Evolutionary conservation across 805 yeast genomes (phyloP), one percentile per base, ranked within the genome.

Genomic region (Cyberlindnera japonica): DNA sequence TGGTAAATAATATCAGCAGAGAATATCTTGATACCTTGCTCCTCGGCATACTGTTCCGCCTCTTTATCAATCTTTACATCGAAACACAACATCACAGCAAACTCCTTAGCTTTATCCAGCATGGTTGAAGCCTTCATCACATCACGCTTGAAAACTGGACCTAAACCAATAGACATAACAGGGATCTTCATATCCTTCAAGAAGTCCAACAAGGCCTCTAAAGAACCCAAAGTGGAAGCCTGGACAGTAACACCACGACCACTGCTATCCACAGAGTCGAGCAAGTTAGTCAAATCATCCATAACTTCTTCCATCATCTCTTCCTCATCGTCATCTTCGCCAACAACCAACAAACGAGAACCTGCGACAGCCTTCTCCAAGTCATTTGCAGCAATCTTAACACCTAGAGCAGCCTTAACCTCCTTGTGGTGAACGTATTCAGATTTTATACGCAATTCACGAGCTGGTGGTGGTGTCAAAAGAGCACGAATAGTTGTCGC

Each of bases 341-440:
- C 96, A 50, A 90, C 97, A 55, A 91, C 91, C 48, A 93, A 69
- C 64, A 93, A 72, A 62, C 99, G 78, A 18, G 99, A 93, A 69
- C 99, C 99, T 34, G 99, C 97, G 61, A 93, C 96, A 11, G 99
- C 99, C 68, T 93, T 91, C 59, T 93, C 99, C 54, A 93, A 77
- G 62, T 93, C 99, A 61, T 87, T 87, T 29, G 99, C 99, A 41
- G 98, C 95, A 62, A 93, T 88, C 75, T 93, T 90, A 42, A 93
- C 97, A 78, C 99, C 99, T 53, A 93, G 75, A 27, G 99, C 99
- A 20, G 99, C 99, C 71, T 91, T 93, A 44, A 93, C 98, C 68
- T 91, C 95, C 63, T 93, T 93, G 69, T 88, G 93, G 62, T 95
- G 99, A 37, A 90, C 78, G 63, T 93, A 93, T 53, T 88, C 96